These are phyloP conservation scores for Zhuliangozyma parablackwelliae DNA, from an alignment of 1,139 yeast species.

Conservation along the genomic window DNA sequence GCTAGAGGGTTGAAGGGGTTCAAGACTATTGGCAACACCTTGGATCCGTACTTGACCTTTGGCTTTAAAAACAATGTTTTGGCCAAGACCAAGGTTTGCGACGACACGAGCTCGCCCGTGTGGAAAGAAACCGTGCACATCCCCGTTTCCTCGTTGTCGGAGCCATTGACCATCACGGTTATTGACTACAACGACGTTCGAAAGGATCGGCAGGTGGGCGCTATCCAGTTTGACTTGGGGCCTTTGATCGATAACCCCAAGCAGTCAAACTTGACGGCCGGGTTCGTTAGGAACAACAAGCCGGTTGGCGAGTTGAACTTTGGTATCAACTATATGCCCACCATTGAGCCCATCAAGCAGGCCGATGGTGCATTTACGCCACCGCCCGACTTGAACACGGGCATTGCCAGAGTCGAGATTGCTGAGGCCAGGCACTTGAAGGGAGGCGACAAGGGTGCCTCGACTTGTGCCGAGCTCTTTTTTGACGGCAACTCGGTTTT, in stretches of 20 bases:
- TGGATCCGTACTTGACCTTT: conserved; percentile 85
- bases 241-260: conserved; percentile 52
- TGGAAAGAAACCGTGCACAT: conserved; percentile 81
- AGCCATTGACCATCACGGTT: conserved; percentile 67
- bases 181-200: conserved; percentile 74
- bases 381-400: conserved; percentile 91
- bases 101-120: conserved; percentile 63
- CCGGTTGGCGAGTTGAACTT: conserved; percentile 71
- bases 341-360: conserved; percentile 66
- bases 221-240: conserved; percentile 71
- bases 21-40: conserved; percentile 66
- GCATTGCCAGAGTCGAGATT: conserved; percentile 64
- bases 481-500: conserved; percentile 57
- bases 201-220: conserved; percentile 79
- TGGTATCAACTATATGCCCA: conserved; percentile 74
- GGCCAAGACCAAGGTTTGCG: conserved; percentile 64
- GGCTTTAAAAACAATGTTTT: conserved; percentile 53
- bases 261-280: conserved; percentile 48
- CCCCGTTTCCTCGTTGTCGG: conserved; percentile 71
- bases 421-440: conserved; percentile 49
- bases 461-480: conserved; percentile 69
- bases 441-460: conserved; percentile 42
- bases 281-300: conserved; percentile 73
- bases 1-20: conserved; percentile 70
- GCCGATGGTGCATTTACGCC: conserved; percentile 86